Base-by-base conservation (phyloP, 1,284 basidiomycete genomes). In the Ustilago loliicola region DNA sequence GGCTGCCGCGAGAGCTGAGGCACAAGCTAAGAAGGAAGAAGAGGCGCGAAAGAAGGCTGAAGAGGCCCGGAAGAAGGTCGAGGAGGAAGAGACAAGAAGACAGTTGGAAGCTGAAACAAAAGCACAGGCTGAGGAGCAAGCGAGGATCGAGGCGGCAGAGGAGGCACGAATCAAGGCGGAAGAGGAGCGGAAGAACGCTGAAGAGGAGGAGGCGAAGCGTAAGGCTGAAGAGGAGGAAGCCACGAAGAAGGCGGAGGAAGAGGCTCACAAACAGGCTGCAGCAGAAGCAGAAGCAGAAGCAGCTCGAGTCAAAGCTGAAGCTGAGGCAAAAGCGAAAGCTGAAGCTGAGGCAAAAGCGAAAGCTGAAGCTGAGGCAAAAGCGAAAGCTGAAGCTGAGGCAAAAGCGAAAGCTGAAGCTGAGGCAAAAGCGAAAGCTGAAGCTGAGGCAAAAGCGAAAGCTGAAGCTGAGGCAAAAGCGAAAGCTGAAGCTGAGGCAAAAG, bases 351-450 rank as follows among this genome's bases (percentile, higher is more conserved):
- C n/a, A n/a, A 27, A 64, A 17, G 59, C 8, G n/a, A 32, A 6
- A 23, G 48, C 50, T 3, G 21, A 30, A 40, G 34, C 50, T 50
- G 3, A 45, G 58, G 50, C 54, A 48, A 27, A 38, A 50, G 57
- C 57, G 5, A 45, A 48, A 32, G 47, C 45, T 8, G 40, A 53
- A 48, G 66, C 34, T 29, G 36, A 54, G 36, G 63, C 34, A 1
- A 7, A 62, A 13, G 60, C 64, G 2, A 29, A 67, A 48, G 56
- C 23, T 38, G 23, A 63, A n/a, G n/a, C n/a, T n/a, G n/a, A n/a
- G n/a, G n/a, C n/a, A n/a, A n/a, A n/a, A 52, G 63, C 50, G 21
- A 23, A 61, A 30, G 69, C 48, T 6, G 50, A 66, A 36, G 57
- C 42, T 21, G 34, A 50, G 8, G 63, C 34, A 52, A 30, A 61